Conservation (phyloP, 2,329 filamentous ascomycete genomes). For the Fusarium clavum region DNA sequence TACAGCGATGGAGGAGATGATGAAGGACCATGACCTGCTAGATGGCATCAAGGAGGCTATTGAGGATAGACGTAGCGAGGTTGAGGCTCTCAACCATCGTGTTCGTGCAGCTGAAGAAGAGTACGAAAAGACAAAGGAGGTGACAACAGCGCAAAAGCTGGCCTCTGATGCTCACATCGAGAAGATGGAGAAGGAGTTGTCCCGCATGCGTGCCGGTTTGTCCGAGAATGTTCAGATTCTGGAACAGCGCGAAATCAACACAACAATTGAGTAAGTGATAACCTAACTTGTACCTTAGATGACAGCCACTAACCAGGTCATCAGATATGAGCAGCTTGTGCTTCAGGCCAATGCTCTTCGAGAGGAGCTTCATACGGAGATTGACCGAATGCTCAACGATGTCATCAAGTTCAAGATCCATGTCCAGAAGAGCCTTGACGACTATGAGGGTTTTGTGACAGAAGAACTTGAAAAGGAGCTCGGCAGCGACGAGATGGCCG, state of each 20-base stretch:
- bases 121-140: constrained; percentile 92
- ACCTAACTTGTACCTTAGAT: not conserved
- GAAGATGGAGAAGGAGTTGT: constrained; percentile 98
- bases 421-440: constrained; percentile 89
- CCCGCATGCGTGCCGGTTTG: constrained; percentile 86
- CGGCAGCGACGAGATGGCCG: constrained; percentile 69
- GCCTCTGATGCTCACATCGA: constrained; percentile 94
- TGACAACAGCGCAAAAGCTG: constrained; percentile 86
- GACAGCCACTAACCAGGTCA: constrained; percentile 14
- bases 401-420: constrained; percentile 99
- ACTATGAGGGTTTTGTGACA: constrained; percentile 92
- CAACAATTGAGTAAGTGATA: constrained; percentile 86
- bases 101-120: constrained; percentile 91
- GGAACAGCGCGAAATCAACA: constrained; percentile 96
- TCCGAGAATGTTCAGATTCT: constrained; percentile 89
- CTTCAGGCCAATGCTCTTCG: constrained; percentile 83
- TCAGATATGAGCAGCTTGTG: constrained; percentile 90
- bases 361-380: constrained; percentile 98
- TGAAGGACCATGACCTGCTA: constrained; percentile 93
- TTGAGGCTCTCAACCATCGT: constrained; percentile 89
- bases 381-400: constrained; percentile 95
- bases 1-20: constrained; percentile 85
- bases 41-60: constrained; percentile 97
- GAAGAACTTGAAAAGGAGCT: constrained; percentile 92
- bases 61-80: constrained; percentile 92